Base-by-base conservation (phyloP, 208 protist genomes). In the Wallacemonas rigidus region DNA sequence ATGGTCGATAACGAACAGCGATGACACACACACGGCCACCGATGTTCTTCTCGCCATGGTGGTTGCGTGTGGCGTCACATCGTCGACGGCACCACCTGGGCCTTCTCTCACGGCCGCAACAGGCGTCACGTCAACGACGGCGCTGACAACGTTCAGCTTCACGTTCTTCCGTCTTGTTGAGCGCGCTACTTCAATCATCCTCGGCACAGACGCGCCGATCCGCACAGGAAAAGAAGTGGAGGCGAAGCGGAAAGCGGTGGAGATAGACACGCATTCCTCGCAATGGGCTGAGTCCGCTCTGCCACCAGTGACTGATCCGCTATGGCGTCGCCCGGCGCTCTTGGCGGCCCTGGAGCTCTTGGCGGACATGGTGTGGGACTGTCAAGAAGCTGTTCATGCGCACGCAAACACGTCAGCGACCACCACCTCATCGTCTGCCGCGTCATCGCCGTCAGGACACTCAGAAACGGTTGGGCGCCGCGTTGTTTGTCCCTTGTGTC, bases 261-360 rank as follows among this genome's bases (percentile, higher is more conserved):
- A 26, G 26, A 26, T 26, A 26, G 26, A 26, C 26, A 26, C 26
- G 26, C 26, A 26, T 0, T 26, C 26, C 26, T 26, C 26, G 26
- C 26, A 26, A 26, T 26, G 0, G 26, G 26, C 26, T 26, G 26
- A 26, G 26, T 26, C 26, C 26, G 26, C 26, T 26, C 26, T 88
- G 51, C 74, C 81, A 3, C 40, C 79, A 5, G 9, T 67, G 17
- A 4, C 65, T 35, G 78, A 87, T 63, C 9, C n/a, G 43, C 63
- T 89, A 35, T 89, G 81, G 87, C 77, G 87, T 2, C 83, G 83
- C n/a, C 87, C 87, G 1, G 78, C 83, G 0, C 71, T 92, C 15
- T 48, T 92, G 15, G 83, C 87, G 7, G 83, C 80, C 1, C 61
- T 92, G 6, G 83, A 84, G 41, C 56, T 69, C 11, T 45, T 89